Conservation (phyloP, 352 stramenopile species). For the Pythium phragmiticola region DNA sequence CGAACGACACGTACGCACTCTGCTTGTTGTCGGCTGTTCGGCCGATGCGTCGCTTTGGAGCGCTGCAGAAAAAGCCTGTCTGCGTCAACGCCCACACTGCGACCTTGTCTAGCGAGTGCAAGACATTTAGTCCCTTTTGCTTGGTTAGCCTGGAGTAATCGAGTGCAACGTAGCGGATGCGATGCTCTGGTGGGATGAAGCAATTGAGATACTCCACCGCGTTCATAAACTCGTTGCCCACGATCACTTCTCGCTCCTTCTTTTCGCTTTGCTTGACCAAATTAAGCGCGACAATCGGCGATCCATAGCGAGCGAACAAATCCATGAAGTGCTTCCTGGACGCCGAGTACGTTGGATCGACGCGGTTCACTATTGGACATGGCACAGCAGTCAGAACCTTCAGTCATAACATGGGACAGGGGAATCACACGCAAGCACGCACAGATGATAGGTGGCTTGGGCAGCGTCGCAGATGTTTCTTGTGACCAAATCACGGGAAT, state of each 20-base stretch:
- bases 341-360: constrained; percentile 96
- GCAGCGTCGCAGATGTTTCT: constrained; percentile 96
- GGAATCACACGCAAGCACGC: constrained; percentile 13
- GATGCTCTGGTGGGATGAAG: constrained; percentile 88
- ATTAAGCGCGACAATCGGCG: constrained; percentile 97
- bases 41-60: constrained; percentile 72
- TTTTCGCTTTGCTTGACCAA: constrained; percentile 98
- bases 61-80: constrained; percentile 97
- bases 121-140: constrained; percentile 93
- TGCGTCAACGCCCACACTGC: constrained; percentile 95
- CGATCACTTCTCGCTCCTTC: constrained; percentile 96
- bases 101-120: constrained; percentile 93
- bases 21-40: constrained; percentile 54
- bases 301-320: constrained; percentile 96
- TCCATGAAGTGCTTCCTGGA: constrained; percentile 94
- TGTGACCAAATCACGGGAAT: constrained; percentile 99
- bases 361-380: constrained; percentile 82
- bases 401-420: background rate
- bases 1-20: constrained; percentile 46
- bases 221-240: constrained; percentile 97
- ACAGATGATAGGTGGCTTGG: constrained; percentile 96
- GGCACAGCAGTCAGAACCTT: background rate
- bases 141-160: constrained; percentile 96
- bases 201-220: constrained; percentile 98
- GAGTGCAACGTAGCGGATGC: constrained; percentile 96